Percentiles rank a stretch among this genome's conserved stretches.
Evolutionary conservation across 2,329 filamentous ascomycete species (phyloP).

Genomic region (Epichloe baconii): DNA sequence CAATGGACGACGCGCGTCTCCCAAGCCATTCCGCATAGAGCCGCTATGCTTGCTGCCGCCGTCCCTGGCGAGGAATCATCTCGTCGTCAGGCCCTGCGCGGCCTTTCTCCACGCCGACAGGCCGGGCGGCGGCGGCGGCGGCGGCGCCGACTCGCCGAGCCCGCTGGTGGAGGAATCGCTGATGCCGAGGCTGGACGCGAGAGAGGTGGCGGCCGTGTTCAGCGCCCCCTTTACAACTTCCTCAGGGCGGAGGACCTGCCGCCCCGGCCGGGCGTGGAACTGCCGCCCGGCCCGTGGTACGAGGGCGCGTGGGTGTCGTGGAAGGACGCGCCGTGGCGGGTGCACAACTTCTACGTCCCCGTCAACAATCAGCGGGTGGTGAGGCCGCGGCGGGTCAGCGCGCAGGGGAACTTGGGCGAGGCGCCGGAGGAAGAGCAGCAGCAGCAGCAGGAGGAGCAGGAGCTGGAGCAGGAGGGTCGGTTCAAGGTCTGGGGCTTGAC

Average conservation of each 20-base stretch:
- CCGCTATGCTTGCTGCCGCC: conserved; percentile 76
- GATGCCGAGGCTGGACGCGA: conserved; percentile 71
- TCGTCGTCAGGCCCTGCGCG: conserved; percentile 64
- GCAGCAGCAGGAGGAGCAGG: conserved; percentile 21
- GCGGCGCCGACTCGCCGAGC: conserved; percentile 20
- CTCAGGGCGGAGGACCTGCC: conserved; percentile 47
- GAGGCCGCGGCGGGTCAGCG: conserved; percentile 35
- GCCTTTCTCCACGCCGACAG: conserved; percentile 57
- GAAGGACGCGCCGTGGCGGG: conserved; percentile 64
- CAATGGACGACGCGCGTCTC: conserved; percentile 53
- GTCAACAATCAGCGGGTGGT: conserved; percentile 57
- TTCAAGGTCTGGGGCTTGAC: conserved; percentile 96
- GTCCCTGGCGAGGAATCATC: conserved; percentile 58
- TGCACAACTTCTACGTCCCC: conserved; percentile 90
- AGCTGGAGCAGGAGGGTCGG: conserved; percentile 34
- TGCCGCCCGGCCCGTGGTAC: conserved; percentile 61
- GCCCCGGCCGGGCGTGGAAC: conserved; percentile 20
- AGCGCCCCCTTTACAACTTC: conserved; percentile 89
- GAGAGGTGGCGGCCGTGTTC: conserved; percentile 89
- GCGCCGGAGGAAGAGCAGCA: conserved; percentile 34
- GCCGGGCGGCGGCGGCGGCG: conserved; percentile 21
- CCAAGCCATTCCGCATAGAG: conserved; percentile 69
- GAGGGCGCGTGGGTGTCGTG: conserved; percentile 69
- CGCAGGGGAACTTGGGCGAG: conserved; percentile 30
- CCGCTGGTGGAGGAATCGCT: conserved; percentile 52